A percentile compares a stretch with the other conserved stretches of the same genome.
These are phyloP conservation scores for Coemansia sp. DNA, from an alignment of 192 early-diverging fungal genomes.

Conservation along the genomic window DNA sequence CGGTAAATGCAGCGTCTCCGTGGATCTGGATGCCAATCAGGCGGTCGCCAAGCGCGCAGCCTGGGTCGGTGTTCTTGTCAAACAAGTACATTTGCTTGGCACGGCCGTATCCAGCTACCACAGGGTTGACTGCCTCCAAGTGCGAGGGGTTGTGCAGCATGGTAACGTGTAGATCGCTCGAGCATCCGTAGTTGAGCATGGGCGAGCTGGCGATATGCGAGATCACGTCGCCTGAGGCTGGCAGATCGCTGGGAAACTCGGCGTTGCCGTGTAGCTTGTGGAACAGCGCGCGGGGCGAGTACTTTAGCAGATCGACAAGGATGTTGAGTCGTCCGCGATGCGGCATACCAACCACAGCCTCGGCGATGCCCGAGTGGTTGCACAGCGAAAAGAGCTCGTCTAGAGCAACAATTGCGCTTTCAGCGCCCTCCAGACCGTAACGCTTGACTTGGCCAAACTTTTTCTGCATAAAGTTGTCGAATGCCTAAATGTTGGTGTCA, in stretches of 20 bases:
- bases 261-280: conserved; percentile 93
- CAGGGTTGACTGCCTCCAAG: conserved; percentile 95
- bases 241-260: conserved; percentile 79
- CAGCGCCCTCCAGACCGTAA: conserved; percentile 95
- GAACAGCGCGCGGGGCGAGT: conserved; percentile 81
- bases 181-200: conserved; percentile 69
- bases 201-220: conserved; percentile 87
- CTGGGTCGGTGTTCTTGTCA: conserved; percentile 63
- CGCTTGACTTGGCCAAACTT: conserved; percentile 96
- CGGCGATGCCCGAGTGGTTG: conserved; percentile 69
- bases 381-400: conserved; percentile 80
- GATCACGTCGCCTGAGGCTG: conserved; percentile 89
- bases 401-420: conserved; percentile 92
- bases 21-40: conserved; percentile 95
- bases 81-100: conserved; percentile 89
- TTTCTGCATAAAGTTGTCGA: conserved; percentile 98
- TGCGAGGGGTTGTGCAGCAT: conserved; percentile 98
- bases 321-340: conserved; percentile 96
- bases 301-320: conserved; percentile 85
- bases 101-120: conserved; percentile 93
- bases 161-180: conserved; percentile 71
- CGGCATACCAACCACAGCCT: conserved; percentile 93
- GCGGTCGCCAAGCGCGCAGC: conserved; percentile 89
- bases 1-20: conserved; percentile 89
- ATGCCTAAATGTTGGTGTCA: conserved; percentile 58